phyloP scores from a whole-genome alignment of 1,284 basidiomycete genomes.

The Stygiomarasmius scandens region DNA sequence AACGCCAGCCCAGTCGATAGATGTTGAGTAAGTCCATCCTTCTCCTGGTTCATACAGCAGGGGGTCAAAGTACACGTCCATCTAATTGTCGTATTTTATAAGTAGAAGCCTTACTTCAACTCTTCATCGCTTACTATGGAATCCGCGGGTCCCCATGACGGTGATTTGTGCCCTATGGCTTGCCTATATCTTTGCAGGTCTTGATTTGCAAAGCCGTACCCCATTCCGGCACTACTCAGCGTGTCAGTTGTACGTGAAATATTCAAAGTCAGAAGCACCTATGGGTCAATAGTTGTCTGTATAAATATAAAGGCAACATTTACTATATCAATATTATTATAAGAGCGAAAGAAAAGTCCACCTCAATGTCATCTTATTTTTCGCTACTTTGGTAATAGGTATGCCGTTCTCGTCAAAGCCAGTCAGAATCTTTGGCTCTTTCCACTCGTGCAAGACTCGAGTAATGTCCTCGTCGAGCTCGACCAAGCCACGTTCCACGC shows the following conservation, averaged over 20 bases:
- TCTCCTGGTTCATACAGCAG: not conserved
- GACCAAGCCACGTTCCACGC: not conserved
- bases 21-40: not conserved
- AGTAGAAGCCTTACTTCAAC: not conserved
- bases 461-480: not conserved
- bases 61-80: not conserved
- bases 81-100: not conserved
- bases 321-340: not conserved
- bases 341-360: not conserved
- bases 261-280: too few species aligned
- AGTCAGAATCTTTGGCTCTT: not conserved
- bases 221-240: not conserved
- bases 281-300: not conserved
- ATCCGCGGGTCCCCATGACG: not conserved
- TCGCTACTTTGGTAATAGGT: not conserved
- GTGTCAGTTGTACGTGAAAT: too few species aligned
- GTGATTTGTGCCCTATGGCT: not conserved
- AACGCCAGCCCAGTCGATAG: not conserved
- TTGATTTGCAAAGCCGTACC: not conserved
- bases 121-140: not conserved
- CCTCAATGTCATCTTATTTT: not conserved
- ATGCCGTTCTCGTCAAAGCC: not conserved
- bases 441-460: not conserved
- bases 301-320: not conserved
- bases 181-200: not conserved